These are phyloP conservation scores for Beta lomatogona DNA, from an alignment of 179 eudicot species.

Conservation along the genomic window DNA sequence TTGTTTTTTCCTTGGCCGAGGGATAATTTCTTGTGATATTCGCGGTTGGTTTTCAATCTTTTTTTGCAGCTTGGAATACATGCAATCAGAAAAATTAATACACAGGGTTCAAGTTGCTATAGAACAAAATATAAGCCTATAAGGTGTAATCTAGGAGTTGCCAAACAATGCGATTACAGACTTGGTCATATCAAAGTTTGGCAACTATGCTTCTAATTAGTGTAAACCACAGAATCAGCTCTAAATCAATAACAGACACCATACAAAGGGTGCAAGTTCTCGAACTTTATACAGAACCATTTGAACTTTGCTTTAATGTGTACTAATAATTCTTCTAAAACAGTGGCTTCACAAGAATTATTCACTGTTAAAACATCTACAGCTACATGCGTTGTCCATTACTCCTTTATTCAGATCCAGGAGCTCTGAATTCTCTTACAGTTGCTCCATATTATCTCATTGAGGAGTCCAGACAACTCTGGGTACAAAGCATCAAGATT, in stretches of 20 bases:
- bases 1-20: too few relatives aligned
- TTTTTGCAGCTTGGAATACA: too few relatives aligned
- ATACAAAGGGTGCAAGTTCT: not conserved
- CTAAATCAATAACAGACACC: slow-evolving; percentile 8
- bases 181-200: slow-evolving; percentile 19
- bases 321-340: not conserved
- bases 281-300: slow-evolving; percentile 7
- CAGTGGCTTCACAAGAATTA: slow-evolving; percentile 17
- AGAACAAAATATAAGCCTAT: not conserved
- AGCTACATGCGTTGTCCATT: slow-evolving; percentile 13
- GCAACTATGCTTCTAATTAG: not conserved
- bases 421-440: slow-evolving; percentile 8
- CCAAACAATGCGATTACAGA: not conserved
- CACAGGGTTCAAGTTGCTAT: not conserved
- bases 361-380: slow-evolving; percentile 17
- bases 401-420: slow-evolving; percentile 19
- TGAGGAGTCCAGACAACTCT: slow-evolving; percentile 13
- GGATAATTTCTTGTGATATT: too few relatives aligned
- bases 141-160: not conserved
- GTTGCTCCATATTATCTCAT: slow-evolving; percentile 22
- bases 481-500: slow-evolving; percentile 4
- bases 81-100: too few relatives aligned
- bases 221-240: not conserved
- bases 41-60: too few relatives aligned
- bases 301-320: not conserved